Evolutionary conservation across 139 green algal species (phyloP).

Genomic region (Ulvella scutata): DNA sequence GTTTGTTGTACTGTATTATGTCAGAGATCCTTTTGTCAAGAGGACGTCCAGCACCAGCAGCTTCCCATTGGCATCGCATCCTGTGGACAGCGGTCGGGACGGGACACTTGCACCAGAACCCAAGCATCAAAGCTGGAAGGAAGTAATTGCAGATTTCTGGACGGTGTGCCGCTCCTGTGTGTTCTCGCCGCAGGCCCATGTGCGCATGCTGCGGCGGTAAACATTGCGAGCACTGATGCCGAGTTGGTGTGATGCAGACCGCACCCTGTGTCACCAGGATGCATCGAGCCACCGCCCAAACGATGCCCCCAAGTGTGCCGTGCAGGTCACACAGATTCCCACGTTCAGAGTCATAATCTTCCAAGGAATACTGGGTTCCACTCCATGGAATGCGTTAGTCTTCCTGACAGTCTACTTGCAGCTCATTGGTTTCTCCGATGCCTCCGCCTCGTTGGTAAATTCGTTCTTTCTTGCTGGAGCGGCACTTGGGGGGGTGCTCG

Average conservation of each 20-base stretch:
- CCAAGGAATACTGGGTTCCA: conserved; percentile 11
- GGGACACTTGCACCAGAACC: no score
- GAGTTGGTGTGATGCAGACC: no score
- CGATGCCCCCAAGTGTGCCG: no score
- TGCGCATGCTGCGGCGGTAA: no score
- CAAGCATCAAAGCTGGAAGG: neutral
- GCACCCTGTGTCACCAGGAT: no score
- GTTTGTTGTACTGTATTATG: neutral
- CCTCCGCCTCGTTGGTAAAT: neutral
- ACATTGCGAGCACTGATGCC: no score
- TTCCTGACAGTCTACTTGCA: conserved; percentile 19
- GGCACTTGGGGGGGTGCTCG: conserved; percentile 14
- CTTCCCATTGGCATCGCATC: no score
- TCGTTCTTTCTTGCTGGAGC: neutral
- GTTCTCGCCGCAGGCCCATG: no score
- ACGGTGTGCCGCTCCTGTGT: neutral
- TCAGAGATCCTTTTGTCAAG: neutral
- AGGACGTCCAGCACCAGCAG: no score
- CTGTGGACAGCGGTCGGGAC: no score
- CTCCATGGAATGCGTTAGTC: conserved; percentile 14
- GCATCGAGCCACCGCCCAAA: no score
- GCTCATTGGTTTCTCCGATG: conserved; percentile 9
- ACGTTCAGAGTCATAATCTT: conserved; percentile 30
- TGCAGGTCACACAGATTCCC: conserved; percentile 14
- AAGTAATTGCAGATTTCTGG: neutral